phyloP scores from a whole-genome alignment of 2,329 filamentous ascomycete genomes.

The Intubia oerlemansii region DNA sequence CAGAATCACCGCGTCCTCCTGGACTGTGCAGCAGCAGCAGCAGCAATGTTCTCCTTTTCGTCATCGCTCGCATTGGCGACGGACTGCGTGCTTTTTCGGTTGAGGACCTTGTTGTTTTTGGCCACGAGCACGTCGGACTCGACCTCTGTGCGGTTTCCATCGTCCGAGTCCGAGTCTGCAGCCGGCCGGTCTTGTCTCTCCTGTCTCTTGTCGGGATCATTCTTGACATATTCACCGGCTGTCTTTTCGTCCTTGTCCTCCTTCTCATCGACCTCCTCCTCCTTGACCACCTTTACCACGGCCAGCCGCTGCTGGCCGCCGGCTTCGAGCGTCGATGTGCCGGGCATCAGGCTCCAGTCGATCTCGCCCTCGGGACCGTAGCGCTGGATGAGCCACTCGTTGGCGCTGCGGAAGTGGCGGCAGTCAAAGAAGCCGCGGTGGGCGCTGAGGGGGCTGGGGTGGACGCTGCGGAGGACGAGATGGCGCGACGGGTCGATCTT shows the following conservation, averaged over 20 bases:
- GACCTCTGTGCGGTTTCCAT: conserved; percentile 11
- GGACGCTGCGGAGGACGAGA: conserved; percentile 65
- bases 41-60: conserved; percentile 7
- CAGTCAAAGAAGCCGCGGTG: conserved; percentile 64
- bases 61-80: too few relatives aligned
- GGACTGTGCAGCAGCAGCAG: too few relatives aligned
- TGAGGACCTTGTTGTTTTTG: neutral
- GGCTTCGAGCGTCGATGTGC: conserved; percentile 9
- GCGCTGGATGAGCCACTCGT: conserved; percentile 59
- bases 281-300: conserved; percentile 3
- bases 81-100: conserved; percentile 1
- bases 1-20: too few relatives aligned
- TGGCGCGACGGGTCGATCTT: conserved; percentile 56
- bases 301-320: too few relatives aligned
- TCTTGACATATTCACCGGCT: too few relatives aligned
- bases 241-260: neutral
- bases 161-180: conserved; percentile 5
- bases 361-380: conserved; percentile 69
- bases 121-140: conserved; percentile 8
- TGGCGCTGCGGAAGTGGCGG: conserved; percentile 60
- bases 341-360: conserved; percentile 50
- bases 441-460: conserved; percentile 86
- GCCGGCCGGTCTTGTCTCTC: too few relatives aligned
- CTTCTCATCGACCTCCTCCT: conserved; percentile 9
- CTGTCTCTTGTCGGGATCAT: too few relatives aligned